Evolutionary conservation across 768 basidiomycete genomes (phyloP), one percentile per base, ranked within the genome.

Genomic region (Leccinum disarticulatum): DNA sequence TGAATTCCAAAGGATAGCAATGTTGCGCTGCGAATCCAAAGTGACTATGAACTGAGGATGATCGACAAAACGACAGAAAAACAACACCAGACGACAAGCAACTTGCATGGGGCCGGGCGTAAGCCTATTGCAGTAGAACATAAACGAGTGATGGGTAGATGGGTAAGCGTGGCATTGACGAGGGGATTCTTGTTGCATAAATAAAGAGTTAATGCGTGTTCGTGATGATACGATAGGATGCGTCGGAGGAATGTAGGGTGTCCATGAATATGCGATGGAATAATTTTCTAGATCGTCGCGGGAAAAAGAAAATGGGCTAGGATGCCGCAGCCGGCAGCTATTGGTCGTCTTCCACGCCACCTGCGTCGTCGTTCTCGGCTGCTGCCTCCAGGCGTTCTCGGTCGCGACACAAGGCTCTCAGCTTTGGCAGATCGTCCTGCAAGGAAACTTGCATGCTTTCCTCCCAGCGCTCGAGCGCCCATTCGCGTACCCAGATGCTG

Each of bases 401-500:
- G 27, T 68, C 69, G 31, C 50, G 67, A 56, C 63, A 71, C 3
- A 65, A 61, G 0, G 62, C 63, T 22, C 64, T 70, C 25, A 70
- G 31, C 30, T 64, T 62, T 28, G 82, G 79, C 9, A 93, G 78
- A 64, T 90, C 88, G 2, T 78, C 78, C 13, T 73, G 66, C 48
- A 93, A 76, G 33, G 84, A 78, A 17, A 91, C 87, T 48, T 80
- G 79, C 0, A 78, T 73, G 55, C 80, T 79, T 69, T 91, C 87
- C 4, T 76, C 67, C 91, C 91, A 95, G 31, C 85, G 81, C 28
- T 83, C 83, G 38, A 88, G 76, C 0, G 91, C 93, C 96, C 96
- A 98, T 50, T 87, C 82, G 31, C 89, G 83, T 67, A 95, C 87
- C 74, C 84, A 93, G 53, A 87, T 78, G 67, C 92, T 93, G 33